Percentiles rank a stretch among this genome's conserved stretches.
Evolutionary conservation across 495 filamentous ascomycete genomes (phyloP).

Genomic region (Cudoniella acicularis): DNA sequence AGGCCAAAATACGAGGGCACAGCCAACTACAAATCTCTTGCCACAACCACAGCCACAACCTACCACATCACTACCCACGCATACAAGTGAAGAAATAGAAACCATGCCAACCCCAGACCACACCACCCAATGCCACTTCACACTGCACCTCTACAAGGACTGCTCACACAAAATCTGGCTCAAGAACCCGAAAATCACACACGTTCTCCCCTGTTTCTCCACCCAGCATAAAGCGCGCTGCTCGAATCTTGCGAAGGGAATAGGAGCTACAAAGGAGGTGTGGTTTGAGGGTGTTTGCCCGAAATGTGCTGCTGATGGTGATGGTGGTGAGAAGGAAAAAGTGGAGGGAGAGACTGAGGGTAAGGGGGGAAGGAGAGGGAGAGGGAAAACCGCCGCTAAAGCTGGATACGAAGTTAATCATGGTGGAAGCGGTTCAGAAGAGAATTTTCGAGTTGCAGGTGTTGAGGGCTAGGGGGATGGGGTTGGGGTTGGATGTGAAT

Average conservation of each 20-base stretch:
- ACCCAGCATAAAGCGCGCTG: neutral
- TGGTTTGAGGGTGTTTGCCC: neutral
- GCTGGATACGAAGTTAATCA: neutral
- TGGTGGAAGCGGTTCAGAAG: neutral
- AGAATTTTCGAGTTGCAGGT: neutral
- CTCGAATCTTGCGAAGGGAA: neutral
- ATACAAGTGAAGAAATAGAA: no score
- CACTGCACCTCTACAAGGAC: neutral
- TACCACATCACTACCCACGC: no score
- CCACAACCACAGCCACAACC: no score
- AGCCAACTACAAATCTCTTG: no score
- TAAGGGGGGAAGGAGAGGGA: neutral
- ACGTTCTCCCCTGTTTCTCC: neutral
- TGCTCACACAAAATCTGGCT: neutral
- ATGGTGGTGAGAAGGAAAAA: no score
- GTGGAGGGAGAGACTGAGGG: no score
- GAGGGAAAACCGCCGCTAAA: neutral
- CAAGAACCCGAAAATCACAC: neutral
- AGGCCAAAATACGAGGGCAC: no score
- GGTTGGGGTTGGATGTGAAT: neutral
- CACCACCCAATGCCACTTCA: neutral
- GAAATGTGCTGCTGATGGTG: neutral
- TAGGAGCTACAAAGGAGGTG: neutral
- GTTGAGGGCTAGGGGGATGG: neutral
- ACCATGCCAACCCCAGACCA: neutral